Evolutionary conservation across 345 rosid genomes (phyloP).

Genomic region (Aquilaria sinensis): DNA sequence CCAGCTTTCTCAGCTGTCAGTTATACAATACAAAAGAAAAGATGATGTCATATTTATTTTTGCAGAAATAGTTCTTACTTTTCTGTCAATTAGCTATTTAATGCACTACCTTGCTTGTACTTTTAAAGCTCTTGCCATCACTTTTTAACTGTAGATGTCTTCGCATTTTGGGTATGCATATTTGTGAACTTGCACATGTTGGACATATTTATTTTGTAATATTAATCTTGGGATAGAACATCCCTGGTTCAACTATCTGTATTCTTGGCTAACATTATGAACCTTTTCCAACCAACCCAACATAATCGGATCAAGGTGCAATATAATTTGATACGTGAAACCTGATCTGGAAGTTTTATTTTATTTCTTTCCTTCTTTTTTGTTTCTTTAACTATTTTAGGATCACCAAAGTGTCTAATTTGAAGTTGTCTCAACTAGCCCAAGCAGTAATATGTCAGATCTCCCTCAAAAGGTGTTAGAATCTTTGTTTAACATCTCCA

Average conservation of each 20-base stretch:
- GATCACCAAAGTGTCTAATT: conserved; percentile 27
- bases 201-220: not conserved
- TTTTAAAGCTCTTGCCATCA: too few species aligned
- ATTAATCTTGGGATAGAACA: not conserved
- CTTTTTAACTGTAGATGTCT: not conserved
- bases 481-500: conserved; percentile 62
- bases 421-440: conserved; percentile 32
- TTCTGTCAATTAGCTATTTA: too few species aligned
- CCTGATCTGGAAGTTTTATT: conserved; percentile 7
- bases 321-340: conserved; percentile 1
- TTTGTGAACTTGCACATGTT: not conserved
- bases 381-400: conserved; percentile 29
- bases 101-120: too few species aligned
- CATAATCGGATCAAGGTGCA: conserved; percentile 6
- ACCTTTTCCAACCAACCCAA: not conserved
- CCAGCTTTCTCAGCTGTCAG: too few species aligned
- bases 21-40: too few species aligned
- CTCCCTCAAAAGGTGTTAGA: conserved; percentile 83
- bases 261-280: not conserved
- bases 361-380: conserved; percentile 18
- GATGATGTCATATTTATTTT: too few species aligned
- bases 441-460: conserved; percentile 30
- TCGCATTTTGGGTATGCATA: not conserved
- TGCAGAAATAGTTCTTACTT: too few species aligned
- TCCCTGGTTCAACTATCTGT: not conserved